Evolutionary conservation across 371 early-diverging fungal species (phyloP).

Genomic region (Mortierella sp.): DNA sequence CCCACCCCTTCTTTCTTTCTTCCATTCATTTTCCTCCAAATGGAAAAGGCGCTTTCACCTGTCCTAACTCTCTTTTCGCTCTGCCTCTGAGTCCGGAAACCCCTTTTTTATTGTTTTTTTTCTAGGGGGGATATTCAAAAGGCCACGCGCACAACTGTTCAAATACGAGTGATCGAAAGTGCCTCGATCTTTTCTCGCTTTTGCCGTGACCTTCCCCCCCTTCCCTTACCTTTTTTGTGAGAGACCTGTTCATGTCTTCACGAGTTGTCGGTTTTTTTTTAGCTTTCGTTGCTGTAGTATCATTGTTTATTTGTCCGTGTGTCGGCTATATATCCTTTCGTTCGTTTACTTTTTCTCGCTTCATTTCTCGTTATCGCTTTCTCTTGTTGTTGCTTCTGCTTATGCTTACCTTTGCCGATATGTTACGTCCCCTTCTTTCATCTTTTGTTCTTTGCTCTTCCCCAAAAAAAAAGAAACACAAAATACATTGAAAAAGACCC

Average conservation of each 20-base stretch:
- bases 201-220: not conserved
- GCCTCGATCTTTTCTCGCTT: not conserved
- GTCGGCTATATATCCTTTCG: not conserved
- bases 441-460: not conserved
- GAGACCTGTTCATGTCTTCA: not conserved
- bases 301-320: not conserved
- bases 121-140: conserved; percentile 13
- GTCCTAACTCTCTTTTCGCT: not conserved
- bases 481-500: not conserved
- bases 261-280: conserved; percentile 3
- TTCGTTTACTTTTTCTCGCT: not conserved
- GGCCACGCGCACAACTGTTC: not conserved
- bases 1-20: not conserved
- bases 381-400: conserved; percentile 38
- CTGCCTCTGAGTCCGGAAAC: not conserved
- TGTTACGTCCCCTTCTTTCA: not conserved
- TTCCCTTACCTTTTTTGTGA: not conserved
- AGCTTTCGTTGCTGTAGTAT: not conserved
- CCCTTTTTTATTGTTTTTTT: not conserved
- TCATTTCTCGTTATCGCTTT: not conserved
- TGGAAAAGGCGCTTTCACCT: too few species aligned
- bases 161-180: not conserved
- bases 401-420: not conserved
- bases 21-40: too few species aligned
- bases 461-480: conserved; percentile 11